Evolutionary conservation across 768 basidiomycete species (phyloP).

Genomic region (Mycena chlorophos): DNA sequence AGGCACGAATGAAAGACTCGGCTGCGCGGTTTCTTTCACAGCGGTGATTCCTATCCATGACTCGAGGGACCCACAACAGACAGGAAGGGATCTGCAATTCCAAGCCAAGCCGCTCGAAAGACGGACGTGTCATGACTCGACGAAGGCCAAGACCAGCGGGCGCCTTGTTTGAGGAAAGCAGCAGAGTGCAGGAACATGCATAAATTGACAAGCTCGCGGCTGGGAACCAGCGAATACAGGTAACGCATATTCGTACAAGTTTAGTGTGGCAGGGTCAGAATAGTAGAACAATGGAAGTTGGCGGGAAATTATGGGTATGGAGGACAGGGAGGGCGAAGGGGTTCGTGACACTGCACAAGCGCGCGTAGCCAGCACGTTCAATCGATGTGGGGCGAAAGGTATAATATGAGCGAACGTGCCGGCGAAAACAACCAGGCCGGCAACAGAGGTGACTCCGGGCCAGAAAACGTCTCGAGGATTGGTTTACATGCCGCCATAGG

Average conservation of each 20-base stretch:
- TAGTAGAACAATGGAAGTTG: constrained; percentile 37
- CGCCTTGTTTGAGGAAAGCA: neutral
- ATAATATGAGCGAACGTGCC: constrained; percentile 18
- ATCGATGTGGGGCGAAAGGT: constrained; percentile 11
- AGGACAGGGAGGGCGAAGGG: neutral
- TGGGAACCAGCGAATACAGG: neutral
- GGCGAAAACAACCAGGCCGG: constrained; percentile 16
- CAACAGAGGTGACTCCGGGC: neutral
- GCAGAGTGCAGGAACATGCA: neutral
- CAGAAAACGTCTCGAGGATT: neutral
- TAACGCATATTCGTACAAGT: constrained; percentile 1
- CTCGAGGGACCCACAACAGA: neutral
- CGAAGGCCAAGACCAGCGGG: neutral
- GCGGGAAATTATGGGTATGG: constrained; percentile 23
- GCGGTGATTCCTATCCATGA: neutral
- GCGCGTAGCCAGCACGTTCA: constrained; percentile 16
- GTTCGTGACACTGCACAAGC: constrained; percentile 9
- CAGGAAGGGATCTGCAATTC: neutral
- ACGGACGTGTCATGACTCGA: neutral
- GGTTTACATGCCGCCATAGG: constrained; percentile 38
- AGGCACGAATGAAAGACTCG: no score
- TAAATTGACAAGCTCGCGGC: neutral
- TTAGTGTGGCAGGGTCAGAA: neutral
- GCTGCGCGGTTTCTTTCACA: neutral
- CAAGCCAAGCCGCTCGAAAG: no score